Conservation (phyloP, 2,329 filamentous ascomycete genomes). For the Colletotrichum endophyticum region DNA sequence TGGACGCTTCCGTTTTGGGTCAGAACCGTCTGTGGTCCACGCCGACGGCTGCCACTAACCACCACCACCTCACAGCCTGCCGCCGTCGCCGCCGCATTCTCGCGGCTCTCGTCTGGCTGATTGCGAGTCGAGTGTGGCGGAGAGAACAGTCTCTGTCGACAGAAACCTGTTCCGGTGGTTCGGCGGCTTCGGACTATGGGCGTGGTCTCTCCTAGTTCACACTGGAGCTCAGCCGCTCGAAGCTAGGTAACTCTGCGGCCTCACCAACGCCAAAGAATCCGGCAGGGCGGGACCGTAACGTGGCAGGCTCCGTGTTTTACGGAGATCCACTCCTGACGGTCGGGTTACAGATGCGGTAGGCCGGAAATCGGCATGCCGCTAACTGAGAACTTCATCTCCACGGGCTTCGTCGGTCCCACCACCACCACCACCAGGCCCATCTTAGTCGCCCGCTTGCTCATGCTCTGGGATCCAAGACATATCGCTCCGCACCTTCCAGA, state of each 20-base stretch:
- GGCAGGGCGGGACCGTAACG: slow-evolving; percentile 3
- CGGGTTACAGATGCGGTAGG: background rate
- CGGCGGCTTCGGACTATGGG: background rate
- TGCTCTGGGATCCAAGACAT: background rate
- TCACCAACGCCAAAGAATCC: background rate
- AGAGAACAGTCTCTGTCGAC: background rate
- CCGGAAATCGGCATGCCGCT: slow-evolving; percentile 12
- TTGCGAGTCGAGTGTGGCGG: background rate
- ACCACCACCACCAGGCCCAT: background rate
- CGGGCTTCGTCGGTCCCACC: background rate
- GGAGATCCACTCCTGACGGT: slow-evolving; percentile 6
- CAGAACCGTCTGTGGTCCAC: background rate
- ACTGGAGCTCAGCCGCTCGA: background rate
- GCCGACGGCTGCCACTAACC: background rate
- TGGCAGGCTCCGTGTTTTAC: slow-evolving; percentile 10
- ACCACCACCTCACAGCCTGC: background rate
- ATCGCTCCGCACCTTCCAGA: background rate
- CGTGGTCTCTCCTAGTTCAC: background rate
- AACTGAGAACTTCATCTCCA: background rate
- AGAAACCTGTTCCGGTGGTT: background rate
- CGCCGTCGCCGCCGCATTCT: background rate
- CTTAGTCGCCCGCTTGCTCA: background rate
- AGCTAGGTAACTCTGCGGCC: background rate
- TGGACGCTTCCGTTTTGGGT: slow-evolving; percentile 13
- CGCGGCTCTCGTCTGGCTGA: background rate